Evolutionary conservation across 371 early-diverging fungal genomes (phyloP), one percentile per base, ranked within the genome.

Genomic region (Umbelopsis sp.): DNA sequence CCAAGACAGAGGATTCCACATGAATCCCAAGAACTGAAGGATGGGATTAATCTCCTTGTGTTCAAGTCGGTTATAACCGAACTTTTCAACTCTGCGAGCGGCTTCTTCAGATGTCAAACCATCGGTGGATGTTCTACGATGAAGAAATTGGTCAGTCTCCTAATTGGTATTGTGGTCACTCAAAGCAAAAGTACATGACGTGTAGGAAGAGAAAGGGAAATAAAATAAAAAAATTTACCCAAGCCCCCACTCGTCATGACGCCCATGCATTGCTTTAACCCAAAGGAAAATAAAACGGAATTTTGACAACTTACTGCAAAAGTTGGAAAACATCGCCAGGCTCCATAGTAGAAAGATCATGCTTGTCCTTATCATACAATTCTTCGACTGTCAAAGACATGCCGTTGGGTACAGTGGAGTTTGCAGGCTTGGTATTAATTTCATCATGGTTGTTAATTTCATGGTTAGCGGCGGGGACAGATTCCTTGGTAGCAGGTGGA

Each of bases 11-110:
- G 92, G 90, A 70, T 90, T 90, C 89, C 90, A 89, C 90, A 92
- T 90, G 84, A 93, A 96, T 57, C 91, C 86, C 72, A 94, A 81
- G 84, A 96, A 96, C 84, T 90, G 88, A 70, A 93, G 73, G 66
- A 94, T 63, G 0, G 94, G 92, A 76, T 89, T 94, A 63, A 88
- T 80, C 80, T 89, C 89, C 81, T 89, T 90, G 65, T 93, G 86
- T 63, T 87, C 89, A 12, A 92, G 86, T 69, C 80, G 83, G 77
- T 92, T 92, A 64, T 57, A 74, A 37, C 92, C 92, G 72, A 92
- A 92, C 82, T 81, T 81, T 65, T 80, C 83, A 44, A 86, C 57
- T 70, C 91, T 89, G 35, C 80, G 68, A n/a, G 76, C 72, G 18
- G 86, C 91, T 71, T 91, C 91, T 25, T 82, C 71, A 44, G 86